Evolutionary conservation across 116 monocot species (phyloP), one percentile per base, ranked within the genome.

Genomic region (Zostera marina): DNA sequence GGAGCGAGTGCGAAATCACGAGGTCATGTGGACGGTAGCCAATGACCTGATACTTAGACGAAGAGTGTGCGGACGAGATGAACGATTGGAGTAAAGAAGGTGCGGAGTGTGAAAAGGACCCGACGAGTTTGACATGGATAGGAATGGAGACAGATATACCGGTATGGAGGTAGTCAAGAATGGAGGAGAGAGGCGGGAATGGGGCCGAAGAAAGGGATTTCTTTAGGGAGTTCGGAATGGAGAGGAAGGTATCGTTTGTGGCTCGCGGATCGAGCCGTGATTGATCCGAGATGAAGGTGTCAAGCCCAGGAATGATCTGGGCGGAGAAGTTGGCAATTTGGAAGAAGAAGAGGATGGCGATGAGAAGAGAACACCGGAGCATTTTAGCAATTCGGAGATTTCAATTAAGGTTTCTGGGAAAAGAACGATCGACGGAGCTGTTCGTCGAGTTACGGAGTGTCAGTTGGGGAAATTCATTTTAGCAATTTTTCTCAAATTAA

Each of bases 101-200:
- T 39, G 81, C 48, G 40, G 73, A 42, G 59, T 66, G 2, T 63
- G 84, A 62, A 74, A 80, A 84, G 69, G 72, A 25, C 57, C 88
- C 93, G 44, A 76, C 88, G 66, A 93, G 84, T 52, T 71, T 71
- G 72, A 88, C 79, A 46, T 73, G 26, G 62, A 93, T 67, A 52
- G 93, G 81, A 63, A 93, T 56, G 52, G 84, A 53, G 71, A 88
- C 53, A 12, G 68, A 24, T 60, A 93, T 52, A 49, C 67, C 68
- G 46, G 67, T 68, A 51, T 73, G 80, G 51, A 59, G 57, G 68
- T 16, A 53, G 26, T 41, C 38, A 60, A 72, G 60, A 65, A 69
- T 21, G 60, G 75, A 70, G 45, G 67, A 8, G 15, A 63, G 32
- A 38, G 74, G 12, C 12, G 76, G 52, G 24, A 57, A 51, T 20